A percentile compares a stretch with the other conserved stretches of the same genome.
These are phyloP conservation scores for Taphrina sp. DNA, from an alignment of 1,139 yeast species.

Conservation along the genomic window DNA sequence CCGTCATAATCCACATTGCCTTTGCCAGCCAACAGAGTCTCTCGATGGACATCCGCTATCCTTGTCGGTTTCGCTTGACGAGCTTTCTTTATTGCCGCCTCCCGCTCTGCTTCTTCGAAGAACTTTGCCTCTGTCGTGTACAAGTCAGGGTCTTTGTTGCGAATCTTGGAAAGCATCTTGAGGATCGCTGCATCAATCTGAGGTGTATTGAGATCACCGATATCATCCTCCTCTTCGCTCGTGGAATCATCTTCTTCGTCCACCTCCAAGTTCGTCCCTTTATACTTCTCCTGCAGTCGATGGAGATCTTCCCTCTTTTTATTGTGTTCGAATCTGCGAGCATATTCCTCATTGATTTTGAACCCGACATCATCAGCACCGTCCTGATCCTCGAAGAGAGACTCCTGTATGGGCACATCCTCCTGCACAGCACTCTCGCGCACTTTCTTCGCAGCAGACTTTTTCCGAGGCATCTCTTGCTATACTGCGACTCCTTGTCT, in stretches of 20 bases:
- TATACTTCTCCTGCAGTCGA: conserved; percentile 39
- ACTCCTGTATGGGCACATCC: conserved; percentile 32
- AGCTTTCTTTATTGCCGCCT: conserved; percentile 18
- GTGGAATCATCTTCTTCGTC: conserved; percentile 46
- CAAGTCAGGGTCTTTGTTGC: conserved; percentile 60
- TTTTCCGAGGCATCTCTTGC: conserved; percentile 80
- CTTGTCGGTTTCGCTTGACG: conserved; percentile 71
- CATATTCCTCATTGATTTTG: conserved; percentile 42
- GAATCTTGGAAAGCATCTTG: conserved; percentile 68
- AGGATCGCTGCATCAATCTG: conserved; percentile 79
- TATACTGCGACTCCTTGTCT: too few species aligned
- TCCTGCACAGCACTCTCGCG: conserved; percentile 49
- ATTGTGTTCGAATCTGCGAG: conserved; percentile 43
- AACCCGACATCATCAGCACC: conserved; percentile 41
- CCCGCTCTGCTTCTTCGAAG: conserved; percentile 35
- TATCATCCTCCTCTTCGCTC: conserved; percentile 86
- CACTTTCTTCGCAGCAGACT: conserved; percentile 79
- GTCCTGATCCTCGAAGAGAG: conserved; percentile 34
- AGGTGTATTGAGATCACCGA: conserved; percentile 80
- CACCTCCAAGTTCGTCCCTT: conserved; percentile 44
- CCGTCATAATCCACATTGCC: conserved; percentile 53
- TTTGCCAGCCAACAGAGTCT: conserved; percentile 64
- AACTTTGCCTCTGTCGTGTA: conserved; percentile 54
- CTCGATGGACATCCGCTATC: conserved; percentile 88
- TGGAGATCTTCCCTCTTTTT: conserved; percentile 44